Base-by-base conservation (phyloP, 2,329 filamentous ascomycete species). In the Penicillium brasilianum region DNA sequence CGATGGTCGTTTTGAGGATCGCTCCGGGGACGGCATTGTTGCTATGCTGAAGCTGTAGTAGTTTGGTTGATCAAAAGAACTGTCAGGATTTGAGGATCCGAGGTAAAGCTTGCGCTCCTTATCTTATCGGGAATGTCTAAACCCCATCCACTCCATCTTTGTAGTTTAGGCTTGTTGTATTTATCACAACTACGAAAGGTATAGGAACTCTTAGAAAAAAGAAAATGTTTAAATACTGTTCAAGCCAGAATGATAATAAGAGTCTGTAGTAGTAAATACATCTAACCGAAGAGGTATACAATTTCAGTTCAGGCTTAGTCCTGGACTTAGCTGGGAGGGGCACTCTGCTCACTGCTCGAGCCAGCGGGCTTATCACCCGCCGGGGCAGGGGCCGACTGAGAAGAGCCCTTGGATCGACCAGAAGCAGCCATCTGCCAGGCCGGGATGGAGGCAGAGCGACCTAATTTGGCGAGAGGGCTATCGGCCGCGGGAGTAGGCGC, bases 381-480 rank as follows among this genome's bases (percentile, higher is more conserved):
- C 18, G 56, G 70, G 49, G 60, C 62, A 52, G 57, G 68, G 61
- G 67, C 67, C 10, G 75, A 65, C 34, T 72, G 70, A 32, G 75
- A 70, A 4, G 69, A 66, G 59, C 64, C 70, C 69, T 78, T 80
- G 36, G 75, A 72, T 58, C 75, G 86, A 69, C 84, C 87, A 34
- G 87, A 82, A 73, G 88, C 87, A 51, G 89, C 88, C 83, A 92
- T 85, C 78, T 93, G 90, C 90, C 90, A 93, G 4, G 90, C 86
- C 4, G 90, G 90, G 67, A 93, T 93, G 11, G 89, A 87, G 11
- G 90, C 89, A 39, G 84, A 76, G 64, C 81, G 79, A 59, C 83
- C 80, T 61, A 83, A 72, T 28, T 77, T 75, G 18, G 77, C 74
- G 32, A 87, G 84, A 32, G 85, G 83, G 68, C 76, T 84, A 60